phyloP scores from a whole-genome alignment of 306 rosid genomes.

The Begonia loranthoides region DNA sequence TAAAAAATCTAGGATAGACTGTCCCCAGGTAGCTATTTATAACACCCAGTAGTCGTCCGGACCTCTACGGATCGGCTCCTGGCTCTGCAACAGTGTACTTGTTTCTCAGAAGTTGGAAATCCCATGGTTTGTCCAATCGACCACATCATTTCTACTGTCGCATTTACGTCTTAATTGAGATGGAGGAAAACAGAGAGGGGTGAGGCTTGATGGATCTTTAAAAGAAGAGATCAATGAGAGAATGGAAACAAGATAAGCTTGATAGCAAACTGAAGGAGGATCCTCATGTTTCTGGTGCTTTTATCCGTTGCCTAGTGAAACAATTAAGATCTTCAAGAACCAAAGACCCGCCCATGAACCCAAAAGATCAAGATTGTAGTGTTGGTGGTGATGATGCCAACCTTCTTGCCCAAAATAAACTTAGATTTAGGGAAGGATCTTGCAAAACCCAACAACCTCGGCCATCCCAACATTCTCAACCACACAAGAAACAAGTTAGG shows the following conservation, averaged over 20 bases:
- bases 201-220: conserved; percentile 22
- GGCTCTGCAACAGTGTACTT: conserved; percentile 36
- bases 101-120: conserved; percentile 33
- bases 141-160: conserved; percentile 23
- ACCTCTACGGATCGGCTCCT: conserved; percentile 36
- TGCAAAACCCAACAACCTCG: conserved; percentile 16
- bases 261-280: conserved; percentile 23
- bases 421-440: conserved; percentile 20
- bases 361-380: conserved; percentile 16
- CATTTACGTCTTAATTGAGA: conserved; percentile 16
- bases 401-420: conserved; percentile 11
- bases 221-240: conserved; percentile 14
- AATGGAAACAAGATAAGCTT: conserved; percentile 36
- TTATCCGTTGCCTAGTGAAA: conserved; percentile 54
- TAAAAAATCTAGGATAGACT: conserved; percentile 29
- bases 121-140: conserved; percentile 37
- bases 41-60: conserved; percentile 29
- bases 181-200: conserved; percentile 4
- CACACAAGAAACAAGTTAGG: conserved; percentile 70
- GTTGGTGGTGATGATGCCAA: too few relatives aligned
- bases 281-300: conserved; percentile 50
- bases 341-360: conserved; percentile 27
- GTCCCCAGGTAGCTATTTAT: conserved; percentile 71
- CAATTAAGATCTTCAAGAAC: conserved; percentile 47
- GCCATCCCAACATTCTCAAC: conserved; percentile 15